phyloP scores from a whole-genome alignment of 2,329 filamentous ascomycete genomes.

The Epichloe elymi region DNA sequence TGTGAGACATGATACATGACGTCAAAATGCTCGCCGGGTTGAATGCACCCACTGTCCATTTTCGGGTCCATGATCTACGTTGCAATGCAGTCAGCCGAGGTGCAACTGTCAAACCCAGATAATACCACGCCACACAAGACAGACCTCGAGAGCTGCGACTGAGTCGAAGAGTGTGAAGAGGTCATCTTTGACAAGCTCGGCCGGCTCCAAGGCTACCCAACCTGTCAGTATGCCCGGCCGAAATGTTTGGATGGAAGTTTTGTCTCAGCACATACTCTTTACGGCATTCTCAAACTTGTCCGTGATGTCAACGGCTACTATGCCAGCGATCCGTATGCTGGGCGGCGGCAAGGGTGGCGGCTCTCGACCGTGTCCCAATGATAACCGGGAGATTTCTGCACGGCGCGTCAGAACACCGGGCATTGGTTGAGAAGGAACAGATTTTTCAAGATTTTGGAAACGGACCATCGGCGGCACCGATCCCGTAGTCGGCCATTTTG shows the following conservation, averaged over 20 bases:
- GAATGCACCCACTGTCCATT: constrained; percentile 89
- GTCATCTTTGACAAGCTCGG: constrained; percentile 86
- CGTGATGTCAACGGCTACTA: constrained; percentile 47
- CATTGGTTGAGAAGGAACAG: not conserved
- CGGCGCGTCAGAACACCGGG: constrained; percentile 13
- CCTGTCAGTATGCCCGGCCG: constrained; percentile 14
- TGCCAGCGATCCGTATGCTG: constrained; percentile 30
- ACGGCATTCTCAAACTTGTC: constrained; percentile 39
- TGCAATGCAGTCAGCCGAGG: not conserved
- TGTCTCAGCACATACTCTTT: constrained; percentile 28
- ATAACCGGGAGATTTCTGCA: constrained; percentile 29
- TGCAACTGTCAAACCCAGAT: not conserved
- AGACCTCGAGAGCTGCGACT: constrained; percentile 69
- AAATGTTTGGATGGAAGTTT: not conserved
- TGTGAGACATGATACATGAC: constrained; percentile 65
- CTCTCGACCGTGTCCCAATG: constrained; percentile 22
- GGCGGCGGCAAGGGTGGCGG: constrained; percentile 24
- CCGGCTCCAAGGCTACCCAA: constrained; percentile 54
- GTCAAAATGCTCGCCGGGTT: constrained; percentile 67
- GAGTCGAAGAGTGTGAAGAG: constrained; percentile 90
- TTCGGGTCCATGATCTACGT: constrained; percentile 92
- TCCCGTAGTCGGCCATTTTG: constrained; percentile 23
- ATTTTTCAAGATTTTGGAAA: not conserved
- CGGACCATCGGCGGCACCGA: constrained; percentile 23
- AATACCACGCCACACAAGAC: constrained; percentile 5